phyloP scores from a whole-genome alignment of 495 filamentous ascomycete genomes.

The Talaromyces nanjingensis region DNA sequence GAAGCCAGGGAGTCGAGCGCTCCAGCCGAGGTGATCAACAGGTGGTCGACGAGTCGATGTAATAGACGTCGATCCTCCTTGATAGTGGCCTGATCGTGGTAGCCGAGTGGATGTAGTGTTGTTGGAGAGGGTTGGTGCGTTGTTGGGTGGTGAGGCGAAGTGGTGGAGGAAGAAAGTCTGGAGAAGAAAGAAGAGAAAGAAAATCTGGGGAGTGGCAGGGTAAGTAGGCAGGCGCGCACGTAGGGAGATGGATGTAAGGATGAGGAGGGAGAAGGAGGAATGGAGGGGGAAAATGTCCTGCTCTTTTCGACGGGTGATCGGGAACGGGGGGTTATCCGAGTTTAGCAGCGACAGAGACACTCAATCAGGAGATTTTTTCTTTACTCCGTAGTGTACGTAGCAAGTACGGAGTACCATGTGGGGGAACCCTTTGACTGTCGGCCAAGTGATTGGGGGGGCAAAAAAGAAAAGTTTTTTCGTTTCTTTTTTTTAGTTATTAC shows the following conservation, averaged over 20 bases:
- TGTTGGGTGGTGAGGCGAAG: constrained; percentile 3
- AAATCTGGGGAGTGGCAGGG: constrained; percentile 8
- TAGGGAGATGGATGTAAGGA: background rate
- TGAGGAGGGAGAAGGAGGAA: constrained; percentile 14
- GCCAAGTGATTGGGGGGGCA: background rate
- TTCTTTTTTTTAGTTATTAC: background rate
- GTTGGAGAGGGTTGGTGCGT: background rate
- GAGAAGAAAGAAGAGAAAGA: constrained; percentile 12
- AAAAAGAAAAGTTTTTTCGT: background rate
- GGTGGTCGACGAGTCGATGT: too few relatives aligned
- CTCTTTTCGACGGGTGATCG: constrained; percentile 23
- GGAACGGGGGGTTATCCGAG: constrained; percentile 10
- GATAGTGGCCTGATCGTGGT: background rate
- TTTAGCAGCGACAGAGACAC: background rate
- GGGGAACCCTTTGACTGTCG: background rate
- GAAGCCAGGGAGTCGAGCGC: constrained; percentile 5
- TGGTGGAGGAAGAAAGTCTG: constrained; percentile 11
- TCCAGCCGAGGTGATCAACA: background rate
- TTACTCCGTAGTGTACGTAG: background rate
- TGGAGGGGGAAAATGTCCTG: constrained; percentile 14
- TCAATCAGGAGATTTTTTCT: background rate
- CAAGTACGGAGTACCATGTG: background rate
- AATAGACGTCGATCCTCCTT: background rate
- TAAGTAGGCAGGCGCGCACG: background rate
- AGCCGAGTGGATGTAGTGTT: background rate